Percentiles rank a stretch among this genome's conserved stretches.
phyloP scores from a whole-genome alignment of 2,329 filamentous ascomycete species.

The Penicillium sclerotiorum region DNA sequence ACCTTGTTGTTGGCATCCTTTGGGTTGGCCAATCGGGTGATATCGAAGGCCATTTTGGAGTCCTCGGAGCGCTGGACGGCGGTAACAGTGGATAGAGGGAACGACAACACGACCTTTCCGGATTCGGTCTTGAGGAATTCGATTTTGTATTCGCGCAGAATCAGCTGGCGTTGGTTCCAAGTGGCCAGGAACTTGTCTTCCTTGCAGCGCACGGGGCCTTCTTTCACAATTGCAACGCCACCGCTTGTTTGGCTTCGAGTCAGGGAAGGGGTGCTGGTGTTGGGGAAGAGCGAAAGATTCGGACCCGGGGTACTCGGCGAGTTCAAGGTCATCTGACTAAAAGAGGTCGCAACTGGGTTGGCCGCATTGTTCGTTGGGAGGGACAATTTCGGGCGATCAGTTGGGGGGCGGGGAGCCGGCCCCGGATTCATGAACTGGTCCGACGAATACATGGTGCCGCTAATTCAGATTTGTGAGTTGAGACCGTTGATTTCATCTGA shows the following conservation, averaged over 20 bases:
- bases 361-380: constrained; percentile 68
- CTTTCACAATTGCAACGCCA: constrained; percentile 74
- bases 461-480: too few species aligned
- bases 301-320: constrained; percentile 61
- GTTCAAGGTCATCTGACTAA: constrained; percentile 67
- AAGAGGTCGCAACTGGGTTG: constrained; percentile 67
- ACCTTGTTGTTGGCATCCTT: constrained; percentile 66
- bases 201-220: constrained; percentile 62
- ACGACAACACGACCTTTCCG: constrained; percentile 82
- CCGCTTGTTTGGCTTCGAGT: constrained; percentile 63
- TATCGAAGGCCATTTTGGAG: constrained; percentile 89
- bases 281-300: constrained; percentile 66
- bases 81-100: constrained; percentile 83
- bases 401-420: constrained; percentile 87
- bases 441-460: constrained; percentile 59
- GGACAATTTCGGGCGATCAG: constrained; percentile 77
- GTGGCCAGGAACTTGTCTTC: constrained; percentile 77
- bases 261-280: constrained; percentile 72
- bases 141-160: constrained; percentile 87
- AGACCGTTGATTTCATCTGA: too few species aligned
- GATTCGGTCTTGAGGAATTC: constrained; percentile 94
- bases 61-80: constrained; percentile 90
- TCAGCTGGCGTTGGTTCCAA: constrained; percentile 91
- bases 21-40: constrained; percentile 68
- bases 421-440: constrained; percentile 94